Evolutionary conservation across 768 basidiomycete genomes (phyloP), one percentile per base, ranked within the genome.

Genomic region (Daedaleopsis sinensis): DNA sequence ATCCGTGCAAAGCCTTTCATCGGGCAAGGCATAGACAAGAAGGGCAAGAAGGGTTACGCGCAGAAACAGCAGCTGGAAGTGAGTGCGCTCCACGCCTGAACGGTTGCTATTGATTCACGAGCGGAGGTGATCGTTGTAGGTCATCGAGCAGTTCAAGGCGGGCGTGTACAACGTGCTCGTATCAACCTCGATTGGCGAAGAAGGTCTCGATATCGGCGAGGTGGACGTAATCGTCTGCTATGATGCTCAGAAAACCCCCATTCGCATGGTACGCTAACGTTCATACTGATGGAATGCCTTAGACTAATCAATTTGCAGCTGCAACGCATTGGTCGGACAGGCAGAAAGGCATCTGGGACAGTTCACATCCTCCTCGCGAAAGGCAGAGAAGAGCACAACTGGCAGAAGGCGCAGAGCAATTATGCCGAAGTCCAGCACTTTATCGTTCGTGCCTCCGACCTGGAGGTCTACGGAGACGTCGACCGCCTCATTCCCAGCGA

Each of bases 201-300:
- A 99, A 74, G 97, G 97, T 59, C 80, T 99, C 18, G 97, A 99
- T 73, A 99, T 99, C 57, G 97, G 97, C 36, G 96, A 97, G 72
- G 89, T 99, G 16, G 97, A 99, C 72, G 80, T 95, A 70, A 96
- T 98, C 58, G 79, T 98, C 51, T 98, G 96, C 69, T 99, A 98
- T 72, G 97, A 99, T 66, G 89, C 95, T 24, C 93, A 96, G 68
- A 97, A 96, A 78, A 93, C 93, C 0, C 91, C 96, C 1, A 95
- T 98, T 63, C 93, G 96, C 59, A 94, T 97, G 91, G 96, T 5
- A 23, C 13, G 10, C 37, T 43, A 12, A 23, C 2, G 52, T 1
- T 13, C 19, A 38, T 16, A 7, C 11, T 18, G 23, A 48, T 8
- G 9, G 27, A 32, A 32, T 3, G 27, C 27, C 4, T 32, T 7